A percentile compares a stretch with the other conserved stretches of the same genome.
Evolutionary conservation across 1,284 basidiomycete species (phyloP).

Genomic region (Prillingera fragicola): DNA sequence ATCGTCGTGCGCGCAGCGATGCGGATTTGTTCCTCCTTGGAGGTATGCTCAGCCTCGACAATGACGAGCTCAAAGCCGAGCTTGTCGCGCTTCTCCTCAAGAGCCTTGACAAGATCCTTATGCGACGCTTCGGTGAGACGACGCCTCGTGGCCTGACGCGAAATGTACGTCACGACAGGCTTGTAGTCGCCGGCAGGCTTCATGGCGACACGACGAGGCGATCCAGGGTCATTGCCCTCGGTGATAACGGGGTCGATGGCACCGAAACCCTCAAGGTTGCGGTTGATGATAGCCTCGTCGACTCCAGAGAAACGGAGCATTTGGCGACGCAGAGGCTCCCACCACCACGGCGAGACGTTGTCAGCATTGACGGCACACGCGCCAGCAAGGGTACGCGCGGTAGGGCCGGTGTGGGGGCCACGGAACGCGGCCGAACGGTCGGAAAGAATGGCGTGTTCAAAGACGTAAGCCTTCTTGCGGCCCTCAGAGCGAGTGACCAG

Average conservation of each 20-base stretch:
- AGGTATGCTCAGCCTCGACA: constrained; percentile 44
- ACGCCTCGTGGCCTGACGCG: constrained; percentile 58
- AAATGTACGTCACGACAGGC: constrained; percentile 69
- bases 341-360: constrained; percentile 57
- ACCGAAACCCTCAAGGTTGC: constrained; percentile 44
- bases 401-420: constrained; percentile 59
- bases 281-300: constrained; percentile 39
- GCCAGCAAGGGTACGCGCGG: constrained; percentile 58
- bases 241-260: constrained; percentile 34
- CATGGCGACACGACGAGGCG: constrained; percentile 7
- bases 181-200: constrained; percentile 34
- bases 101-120: constrained; percentile 54
- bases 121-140: constrained; percentile 61
- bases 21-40: constrained; percentile 47
- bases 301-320: constrained; percentile 62
- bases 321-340: constrained; percentile 60
- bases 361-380: constrained; percentile 48
- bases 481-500: constrained; percentile 40
- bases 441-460: constrained; percentile 54
- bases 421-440: constrained; percentile 70
- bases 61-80: constrained; percentile 60
- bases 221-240: constrained; percentile 6
- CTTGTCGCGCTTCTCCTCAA: constrained; percentile 55
- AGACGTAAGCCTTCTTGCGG: constrained; percentile 46
- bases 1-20: constrained; percentile 46